phyloP scores from a whole-genome alignment of 805 yeast species.

The Ogataea methylovora region DNA sequence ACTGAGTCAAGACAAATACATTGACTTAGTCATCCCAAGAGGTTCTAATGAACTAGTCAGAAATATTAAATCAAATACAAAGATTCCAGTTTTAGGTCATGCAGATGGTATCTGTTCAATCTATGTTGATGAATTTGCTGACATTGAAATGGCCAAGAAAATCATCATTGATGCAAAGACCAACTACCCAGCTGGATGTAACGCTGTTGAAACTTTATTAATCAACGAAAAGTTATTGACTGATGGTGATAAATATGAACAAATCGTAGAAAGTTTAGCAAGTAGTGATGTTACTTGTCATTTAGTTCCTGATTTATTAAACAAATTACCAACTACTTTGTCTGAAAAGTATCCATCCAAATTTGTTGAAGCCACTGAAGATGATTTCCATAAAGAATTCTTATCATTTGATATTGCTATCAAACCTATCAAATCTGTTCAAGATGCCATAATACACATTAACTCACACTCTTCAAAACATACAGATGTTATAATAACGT shows the following conservation, averaged over 20 bases:
- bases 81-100: constrained; percentile 96
- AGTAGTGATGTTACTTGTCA: constrained; percentile 70
- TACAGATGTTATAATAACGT: constrained; percentile 88
- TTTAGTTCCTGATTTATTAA: constrained; percentile 46
- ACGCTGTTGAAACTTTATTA: constrained; percentile 85
- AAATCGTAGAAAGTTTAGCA: constrained; percentile 31
- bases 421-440: constrained; percentile 46
- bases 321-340: constrained; percentile 12
- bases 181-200: constrained; percentile 98
- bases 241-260: constrained; percentile 4
- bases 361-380: constrained; percentile 43
- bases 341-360: constrained; percentile 16
- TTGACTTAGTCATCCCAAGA: constrained; percentile 94
- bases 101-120: constrained; percentile 97
- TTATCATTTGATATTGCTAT: constrained; percentile 80
- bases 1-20: constrained; percentile 76
- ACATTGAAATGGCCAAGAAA: constrained; percentile 65
- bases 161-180: constrained; percentile 85
- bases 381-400: constrained; percentile 79
- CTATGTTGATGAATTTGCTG: constrained; percentile 72
- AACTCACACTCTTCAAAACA: constrained; percentile 92
- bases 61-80: constrained; percentile 77
- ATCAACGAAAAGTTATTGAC: constrained; percentile 38
- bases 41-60: constrained; percentile 94
- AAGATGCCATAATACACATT: constrained; percentile 78